Conservation (phyloP, 1,139 yeast genomes). For the Kodamaea derodonti region DNA sequence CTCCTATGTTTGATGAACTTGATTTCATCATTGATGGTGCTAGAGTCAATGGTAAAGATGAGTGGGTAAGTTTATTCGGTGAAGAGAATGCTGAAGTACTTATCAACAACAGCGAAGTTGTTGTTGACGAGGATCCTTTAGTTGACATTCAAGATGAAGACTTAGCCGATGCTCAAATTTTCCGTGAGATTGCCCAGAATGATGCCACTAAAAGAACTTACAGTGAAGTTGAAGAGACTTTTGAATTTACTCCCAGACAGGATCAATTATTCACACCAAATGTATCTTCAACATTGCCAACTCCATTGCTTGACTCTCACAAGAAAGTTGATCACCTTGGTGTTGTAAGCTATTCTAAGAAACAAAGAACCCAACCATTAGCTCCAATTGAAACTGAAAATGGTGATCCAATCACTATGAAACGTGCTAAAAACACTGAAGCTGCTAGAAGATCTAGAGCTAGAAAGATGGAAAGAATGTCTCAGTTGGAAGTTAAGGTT, state of each 20-base stretch:
- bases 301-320: constrained; percentile 21
- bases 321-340: constrained; percentile 55
- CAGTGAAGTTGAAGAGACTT: constrained; percentile 28
- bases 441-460: constrained; percentile 97
- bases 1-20: constrained; percentile 66
- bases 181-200: background rate
- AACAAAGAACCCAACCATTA: constrained; percentile 57
- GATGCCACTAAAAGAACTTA: constrained; percentile 21
- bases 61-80: constrained; percentile 66
- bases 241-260: constrained; percentile 17
- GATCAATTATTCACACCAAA: constrained; percentile 32
- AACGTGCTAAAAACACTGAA: constrained; percentile 93
- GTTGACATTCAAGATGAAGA: constrained; percentile 18
- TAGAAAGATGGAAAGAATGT: constrained; percentile 85
- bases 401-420: constrained; percentile 66
- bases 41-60: constrained; percentile 44
- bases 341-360: constrained; percentile 59
- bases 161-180: constrained; percentile 16
- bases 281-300: constrained; percentile 31
- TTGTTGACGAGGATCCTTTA: constrained; percentile 8
- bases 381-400: constrained; percentile 61
- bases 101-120: constrained; percentile 4
- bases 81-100: constrained; percentile 27
- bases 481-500: constrained; percentile 75
- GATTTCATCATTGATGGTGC: constrained; percentile 45